Percentiles rank a stretch among this genome's conserved stretches.
Conservation (phyloP, 164 flowering plant species). For the Sextonia rubra region DNA sequence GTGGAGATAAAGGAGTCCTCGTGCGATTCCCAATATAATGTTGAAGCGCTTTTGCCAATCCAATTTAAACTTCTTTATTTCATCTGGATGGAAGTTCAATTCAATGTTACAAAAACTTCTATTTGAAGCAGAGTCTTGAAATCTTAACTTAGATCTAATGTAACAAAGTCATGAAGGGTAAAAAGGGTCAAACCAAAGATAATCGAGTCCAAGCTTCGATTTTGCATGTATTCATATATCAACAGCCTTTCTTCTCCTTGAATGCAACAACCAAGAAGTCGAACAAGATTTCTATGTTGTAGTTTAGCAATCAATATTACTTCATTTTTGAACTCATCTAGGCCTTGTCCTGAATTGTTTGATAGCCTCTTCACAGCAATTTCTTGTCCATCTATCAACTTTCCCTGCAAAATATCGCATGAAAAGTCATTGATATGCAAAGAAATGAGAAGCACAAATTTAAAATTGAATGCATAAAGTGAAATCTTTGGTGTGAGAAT, state of each 20-base stretch:
- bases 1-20: constrained; percentile 59
- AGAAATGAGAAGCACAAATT: background rate
- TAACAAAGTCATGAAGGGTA: background rate
- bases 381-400: background rate
- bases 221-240: constrained; percentile 35
- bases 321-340: constrained; percentile 27
- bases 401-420: background rate
- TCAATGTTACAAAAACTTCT: background rate
- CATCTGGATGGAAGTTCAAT: background rate
- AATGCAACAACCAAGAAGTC: constrained; percentile 33
- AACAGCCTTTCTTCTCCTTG: constrained; percentile 34
- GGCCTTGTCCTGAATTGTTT: background rate
- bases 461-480: background rate
- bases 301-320: constrained; percentile 35
- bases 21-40: constrained; percentile 38
- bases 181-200: constrained; percentile 23
- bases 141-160: background rate
- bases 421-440: background rate
- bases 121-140: background rate
- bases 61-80: constrained; percentile 3
- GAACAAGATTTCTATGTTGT: constrained; percentile 41
- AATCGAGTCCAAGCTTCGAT: constrained; percentile 27
- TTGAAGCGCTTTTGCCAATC: constrained; percentile 25
- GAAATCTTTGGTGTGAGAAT: too few species aligned
- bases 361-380: background rate